Base-by-base conservation (phyloP, 768 basidiomycete genomes). In the Calocybe cyanea region DNA sequence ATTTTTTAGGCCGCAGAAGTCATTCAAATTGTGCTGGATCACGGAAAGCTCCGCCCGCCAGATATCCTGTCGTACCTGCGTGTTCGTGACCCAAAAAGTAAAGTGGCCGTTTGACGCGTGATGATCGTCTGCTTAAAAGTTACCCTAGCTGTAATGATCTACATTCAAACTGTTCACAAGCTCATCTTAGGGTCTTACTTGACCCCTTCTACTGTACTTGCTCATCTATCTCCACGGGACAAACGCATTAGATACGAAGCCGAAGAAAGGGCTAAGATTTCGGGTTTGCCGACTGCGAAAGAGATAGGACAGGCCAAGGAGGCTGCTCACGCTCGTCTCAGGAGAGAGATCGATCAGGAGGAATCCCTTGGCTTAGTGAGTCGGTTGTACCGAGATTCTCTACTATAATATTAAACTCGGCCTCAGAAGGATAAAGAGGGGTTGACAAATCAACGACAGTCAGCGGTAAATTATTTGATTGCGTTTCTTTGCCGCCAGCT, bases 41-140 rank as follows among this genome's bases (percentile, higher is more conserved):
- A 92, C 58, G 94, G 94, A 30, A 94, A 92, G 62, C 75, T 95
- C 57, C 80, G 81, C 38, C 75, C 83, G 2, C 80, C 79, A 55
- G 85, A 92, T 45, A 80, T 95, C 38, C 53, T 87, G 19, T 66
- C 71, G 14, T 62, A 66, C 32, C 62, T 84, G 21, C 73, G 76
- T 8, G 64, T 68, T 13, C 66, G 65, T 46, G 80, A 87, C 54
- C 61, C 71, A 10, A 85, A 84, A 67, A 69, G 89, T 87, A 56
- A 50, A 63, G 43, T 28, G 45, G 20, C 25, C 21, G 11, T 32
- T 28, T 18, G 7, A 45, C 19, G 23, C 19, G 20, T 4, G 17
- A 8, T 9, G 15, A 39, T 10, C 10, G 2, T 20, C 17, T 32
- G 24, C 19, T 21, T 36, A 43, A n/a, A 34, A 24, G 14, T 23